Conservation (phyloP, 208 protist genomes). For the Wallacemonas rigidus region DNA sequence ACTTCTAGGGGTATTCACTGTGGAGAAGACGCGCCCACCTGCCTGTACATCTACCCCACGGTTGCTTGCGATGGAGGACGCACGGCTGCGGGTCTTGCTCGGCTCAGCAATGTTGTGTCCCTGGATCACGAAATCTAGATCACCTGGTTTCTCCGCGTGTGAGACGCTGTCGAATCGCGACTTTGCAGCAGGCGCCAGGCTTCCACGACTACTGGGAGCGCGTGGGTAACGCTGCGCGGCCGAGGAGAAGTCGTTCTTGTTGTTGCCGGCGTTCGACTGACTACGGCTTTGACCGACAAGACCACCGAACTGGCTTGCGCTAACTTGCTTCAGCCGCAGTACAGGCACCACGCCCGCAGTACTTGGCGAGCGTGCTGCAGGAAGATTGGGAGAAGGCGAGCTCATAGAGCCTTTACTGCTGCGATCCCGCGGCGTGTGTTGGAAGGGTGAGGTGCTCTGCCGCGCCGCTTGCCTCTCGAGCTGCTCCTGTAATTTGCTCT, state of each 20-base stretch:
- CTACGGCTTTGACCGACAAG: background rate
- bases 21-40: slow-evolving; percentile 5
- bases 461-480: slow-evolving; percentile 1
- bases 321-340: background rate
- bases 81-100: slow-evolving; percentile 19
- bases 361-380: slow-evolving; percentile 1
- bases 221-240: background rate
- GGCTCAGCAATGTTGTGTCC: slow-evolving; percentile 23
- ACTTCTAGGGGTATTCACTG: slow-evolving; percentile 4
- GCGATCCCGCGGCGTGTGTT: background rate
- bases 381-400: background rate
- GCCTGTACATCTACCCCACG: slow-evolving; percentile 5
- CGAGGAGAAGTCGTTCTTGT: background rate
- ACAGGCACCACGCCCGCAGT: background rate
- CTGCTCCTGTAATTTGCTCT: slow-evolving; percentile 23
- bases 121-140: slow-evolving; percentile 23
- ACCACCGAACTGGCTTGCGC: background rate
- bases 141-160: background rate
- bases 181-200: background rate
- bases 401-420: background rate
- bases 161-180: background rate
- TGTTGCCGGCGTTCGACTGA: slow-evolving; percentile 5
- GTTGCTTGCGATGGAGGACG: slow-evolving; percentile 21
- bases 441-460: background rate
- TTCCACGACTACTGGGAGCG: background rate